Evolutionary conservation across 176 grass and related monocot species (phyloP).

Genomic region (Pharus latifolius): DNA sequence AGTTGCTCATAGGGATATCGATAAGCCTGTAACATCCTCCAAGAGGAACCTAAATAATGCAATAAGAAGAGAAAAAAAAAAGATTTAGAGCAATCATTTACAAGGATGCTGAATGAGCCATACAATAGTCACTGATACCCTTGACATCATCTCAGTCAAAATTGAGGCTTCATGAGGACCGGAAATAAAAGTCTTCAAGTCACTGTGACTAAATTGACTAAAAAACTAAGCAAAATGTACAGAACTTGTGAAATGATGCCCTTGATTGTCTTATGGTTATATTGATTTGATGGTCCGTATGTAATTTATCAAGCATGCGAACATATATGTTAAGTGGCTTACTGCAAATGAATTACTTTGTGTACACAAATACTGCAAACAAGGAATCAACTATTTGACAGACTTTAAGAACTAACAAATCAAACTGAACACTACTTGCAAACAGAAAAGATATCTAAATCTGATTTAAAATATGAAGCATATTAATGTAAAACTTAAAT

Average conservation of each 20-base stretch:
- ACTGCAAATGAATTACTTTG: conserved; percentile 11
- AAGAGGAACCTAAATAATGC: conserved; percentile 45
- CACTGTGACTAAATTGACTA: conserved; percentile 5
- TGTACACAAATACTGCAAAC: neutral
- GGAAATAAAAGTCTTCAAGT: neutral
- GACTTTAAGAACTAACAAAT: neutral
- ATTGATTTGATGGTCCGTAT: too few species aligned
- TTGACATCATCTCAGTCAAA: conserved; percentile 29
- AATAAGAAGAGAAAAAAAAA: conserved; percentile 17
- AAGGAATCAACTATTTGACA: neutral
- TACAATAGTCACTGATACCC: conserved; percentile 6
- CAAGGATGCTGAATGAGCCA: conserved; percentile 2
- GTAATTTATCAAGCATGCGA: too few species aligned
- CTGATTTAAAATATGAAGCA: neutral
- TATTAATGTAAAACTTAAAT: neutral
- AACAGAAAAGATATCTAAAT: neutral
- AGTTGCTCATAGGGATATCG: conserved; percentile 75
- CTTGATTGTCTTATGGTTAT: too few species aligned
- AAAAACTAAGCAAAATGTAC: neutral
- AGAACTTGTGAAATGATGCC: neutral
- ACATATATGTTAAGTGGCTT: neutral
- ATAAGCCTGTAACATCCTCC: conserved; percentile 76
- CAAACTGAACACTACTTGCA: neutral
- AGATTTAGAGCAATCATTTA: neutral
- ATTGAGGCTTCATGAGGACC: neutral